Conservation (phyloP, 768 basidiomycete genomes). For the Rhizopogon vinicolor region DNA sequence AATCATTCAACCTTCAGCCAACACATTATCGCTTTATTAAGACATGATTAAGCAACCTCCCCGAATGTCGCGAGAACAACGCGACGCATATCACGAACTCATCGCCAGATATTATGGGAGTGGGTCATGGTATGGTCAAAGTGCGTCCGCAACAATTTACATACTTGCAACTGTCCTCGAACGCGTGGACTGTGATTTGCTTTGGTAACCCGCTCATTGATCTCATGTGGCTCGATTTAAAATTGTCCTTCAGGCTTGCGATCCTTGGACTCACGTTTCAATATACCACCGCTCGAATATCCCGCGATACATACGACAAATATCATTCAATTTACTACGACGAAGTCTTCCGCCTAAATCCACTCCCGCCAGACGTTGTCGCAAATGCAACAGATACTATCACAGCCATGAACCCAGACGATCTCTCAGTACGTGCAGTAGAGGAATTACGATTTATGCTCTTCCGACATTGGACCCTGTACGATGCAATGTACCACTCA, state of each 20-base stretch:
- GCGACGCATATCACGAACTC: slow-evolving; percentile 53
- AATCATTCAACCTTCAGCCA: slow-evolving; percentile 9
- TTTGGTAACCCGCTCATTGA: slow-evolving; percentile 56
- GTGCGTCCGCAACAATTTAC: slow-evolving; percentile 85
- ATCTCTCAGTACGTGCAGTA: slow-evolving; percentile 71
- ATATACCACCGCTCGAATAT: slow-evolving; percentile 84
- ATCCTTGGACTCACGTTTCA: slow-evolving; percentile 93
- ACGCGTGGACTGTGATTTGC: slow-evolving; percentile 86
- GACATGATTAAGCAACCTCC: slow-evolving; percentile 35
- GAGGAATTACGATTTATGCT: slow-evolving; percentile 94
- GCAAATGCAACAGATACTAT: slow-evolving; percentile 34
- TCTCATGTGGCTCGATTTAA: slow-evolving; percentile 4
- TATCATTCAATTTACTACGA: slow-evolving; percentile 80
- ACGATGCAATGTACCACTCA: slow-evolving; percentile 97
- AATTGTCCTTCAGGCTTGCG: slow-evolving; percentile 58
- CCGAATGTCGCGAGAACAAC: slow-evolving; percentile 68
- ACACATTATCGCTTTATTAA: not conserved
- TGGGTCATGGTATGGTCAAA: slow-evolving; percentile 87
- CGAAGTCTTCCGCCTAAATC: slow-evolving; percentile 91
- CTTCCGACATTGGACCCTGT: slow-evolving; percentile 96
- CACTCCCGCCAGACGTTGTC: slow-evolving; percentile 38
- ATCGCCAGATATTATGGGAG: slow-evolving; percentile 80
- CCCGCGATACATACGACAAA: slow-evolving; percentile 78
- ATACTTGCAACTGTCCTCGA: slow-evolving; percentile 87
- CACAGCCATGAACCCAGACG: slow-evolving; percentile 71